These are phyloP conservation scores for Diplodia seriata DNA, from an alignment of 2,329 filamentous ascomycete species.

Conservation along the genomic window DNA sequence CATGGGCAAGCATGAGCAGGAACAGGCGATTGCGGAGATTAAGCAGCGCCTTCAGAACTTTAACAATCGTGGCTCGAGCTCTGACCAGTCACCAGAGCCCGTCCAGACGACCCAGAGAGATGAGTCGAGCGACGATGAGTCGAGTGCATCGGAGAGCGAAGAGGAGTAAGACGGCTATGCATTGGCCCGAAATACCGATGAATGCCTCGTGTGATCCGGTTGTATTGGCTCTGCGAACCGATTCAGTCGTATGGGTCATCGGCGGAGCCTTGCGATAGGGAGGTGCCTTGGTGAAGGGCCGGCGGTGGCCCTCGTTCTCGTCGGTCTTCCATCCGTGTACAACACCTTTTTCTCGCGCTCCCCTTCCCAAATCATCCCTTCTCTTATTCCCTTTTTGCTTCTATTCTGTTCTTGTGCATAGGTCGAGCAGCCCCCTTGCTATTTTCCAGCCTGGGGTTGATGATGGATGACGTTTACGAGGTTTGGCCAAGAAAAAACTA, in stretches of 20 bases:
- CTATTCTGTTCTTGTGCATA: constrained; percentile 36
- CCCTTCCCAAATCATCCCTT: constrained; percentile 1
- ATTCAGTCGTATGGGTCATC: background rate
- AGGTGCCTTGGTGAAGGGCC: background rate
- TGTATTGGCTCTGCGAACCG: background rate
- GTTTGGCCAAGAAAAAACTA: constrained; percentile 33
- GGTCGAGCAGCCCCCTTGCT: constrained; percentile 36
- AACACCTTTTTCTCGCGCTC: constrained; percentile 18
- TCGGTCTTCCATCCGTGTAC: constrained; percentile 7
- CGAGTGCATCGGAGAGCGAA: constrained; percentile 61
- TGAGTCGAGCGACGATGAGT: constrained; percentile 62
- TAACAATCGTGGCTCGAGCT: constrained; percentile 49
- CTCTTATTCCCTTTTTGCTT: constrained; percentile 14
- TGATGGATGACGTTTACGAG: constrained; percentile 38
- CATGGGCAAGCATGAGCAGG: constrained; percentile 76
- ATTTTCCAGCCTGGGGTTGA: constrained; percentile 23
- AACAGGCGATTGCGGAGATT: constrained; percentile 69
- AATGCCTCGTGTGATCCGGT: constrained; percentile 6
- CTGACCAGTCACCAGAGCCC: constrained; percentile 50
- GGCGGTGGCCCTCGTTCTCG: background rate
- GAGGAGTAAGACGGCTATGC: constrained; percentile 46
- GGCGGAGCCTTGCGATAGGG: background rate
- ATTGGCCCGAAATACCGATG: background rate
- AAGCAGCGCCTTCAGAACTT: constrained; percentile 61
- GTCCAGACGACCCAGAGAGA: constrained; percentile 44